Percentiles rank a stretch among this genome's conserved stretches.
Conservation (phyloP, 1,284 basidiomycete species). For the Ceratobasidium sp. region DNA sequence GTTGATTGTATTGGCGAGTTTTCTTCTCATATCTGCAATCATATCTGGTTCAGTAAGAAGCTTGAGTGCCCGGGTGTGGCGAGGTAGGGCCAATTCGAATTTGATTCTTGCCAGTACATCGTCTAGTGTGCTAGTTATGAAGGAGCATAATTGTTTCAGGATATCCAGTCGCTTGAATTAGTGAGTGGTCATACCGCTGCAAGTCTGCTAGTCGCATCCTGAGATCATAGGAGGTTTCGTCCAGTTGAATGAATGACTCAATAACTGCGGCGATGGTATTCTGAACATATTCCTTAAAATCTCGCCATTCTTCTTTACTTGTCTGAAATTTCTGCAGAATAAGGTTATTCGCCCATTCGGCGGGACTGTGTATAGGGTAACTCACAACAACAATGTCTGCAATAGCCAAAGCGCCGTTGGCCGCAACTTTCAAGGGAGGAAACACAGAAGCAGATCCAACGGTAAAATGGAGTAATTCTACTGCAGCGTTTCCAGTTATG, state of each 20-base stretch:
- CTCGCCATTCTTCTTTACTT: neutral
- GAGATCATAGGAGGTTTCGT: neutral
- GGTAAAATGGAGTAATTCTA: too few relatives aligned
- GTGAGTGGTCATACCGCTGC: neutral
- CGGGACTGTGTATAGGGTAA: too few relatives aligned
- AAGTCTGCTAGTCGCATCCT: neutral
- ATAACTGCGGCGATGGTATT: neutral
- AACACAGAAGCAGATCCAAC: too few relatives aligned
- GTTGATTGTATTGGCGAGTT: neutral
- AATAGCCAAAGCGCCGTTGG: too few relatives aligned
- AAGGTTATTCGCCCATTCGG: too few relatives aligned
- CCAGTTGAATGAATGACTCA: neutral
- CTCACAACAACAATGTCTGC: too few relatives aligned
- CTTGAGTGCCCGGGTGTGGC: neutral
- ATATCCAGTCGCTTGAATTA: neutral
- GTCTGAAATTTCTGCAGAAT: neutral
- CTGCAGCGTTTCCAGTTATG: too few relatives aligned
- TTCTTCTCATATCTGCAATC: slow-evolving; percentile 6
- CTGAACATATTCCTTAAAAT: neutral
- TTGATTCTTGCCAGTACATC: neutral
- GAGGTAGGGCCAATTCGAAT: neutral
- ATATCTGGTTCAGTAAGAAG: slow-evolving; percentile 5
- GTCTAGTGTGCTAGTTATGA: neutral
- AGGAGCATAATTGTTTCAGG: neutral
- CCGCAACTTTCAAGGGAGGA: too few relatives aligned